Conservation (phyloP, 768 basidiomycete genomes). For the Suillus lakei region DNA sequence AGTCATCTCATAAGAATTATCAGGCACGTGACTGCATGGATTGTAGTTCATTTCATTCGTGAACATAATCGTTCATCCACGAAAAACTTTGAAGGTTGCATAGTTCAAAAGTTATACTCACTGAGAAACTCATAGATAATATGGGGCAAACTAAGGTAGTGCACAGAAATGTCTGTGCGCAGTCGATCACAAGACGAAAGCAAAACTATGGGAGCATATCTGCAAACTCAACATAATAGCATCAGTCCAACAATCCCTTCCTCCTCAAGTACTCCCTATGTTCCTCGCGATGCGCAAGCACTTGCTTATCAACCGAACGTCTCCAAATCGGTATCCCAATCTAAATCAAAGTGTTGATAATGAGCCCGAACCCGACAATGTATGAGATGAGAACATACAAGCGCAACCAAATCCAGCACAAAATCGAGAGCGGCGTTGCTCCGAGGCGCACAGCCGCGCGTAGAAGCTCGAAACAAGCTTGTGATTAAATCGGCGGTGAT, state of each 20-base stretch:
- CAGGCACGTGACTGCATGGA: not conserved
- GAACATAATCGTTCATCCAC: too few relatives aligned
- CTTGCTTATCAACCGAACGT: slow-evolving; percentile 50
- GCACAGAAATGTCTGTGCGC: not conserved
- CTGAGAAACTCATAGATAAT: not conserved
- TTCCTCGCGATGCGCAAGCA: slow-evolving; percentile 49
- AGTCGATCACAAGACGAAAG: not conserved
- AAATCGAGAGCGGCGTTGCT: slow-evolving; percentile 65
- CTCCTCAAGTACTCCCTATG: slow-evolving; percentile 49
- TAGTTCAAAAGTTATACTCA: not conserved
- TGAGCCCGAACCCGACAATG: slow-evolving; percentile 5
- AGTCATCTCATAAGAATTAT: slow-evolving; percentile 3
- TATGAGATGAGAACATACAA: slow-evolving; percentile 38
- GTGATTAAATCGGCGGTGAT: slow-evolving; percentile 77
- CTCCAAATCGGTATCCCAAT: slow-evolving; percentile 59
- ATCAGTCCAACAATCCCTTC: slow-evolving; percentile 46
- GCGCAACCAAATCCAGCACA: slow-evolving; percentile 45
- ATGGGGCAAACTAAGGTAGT: not conserved
- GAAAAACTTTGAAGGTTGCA: not conserved
- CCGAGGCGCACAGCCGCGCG: slow-evolving; percentile 64
- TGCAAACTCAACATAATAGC: not conserved
- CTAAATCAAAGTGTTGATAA: slow-evolving; percentile 32
- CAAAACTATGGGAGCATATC: not conserved
- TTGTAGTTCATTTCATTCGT: too few relatives aligned
- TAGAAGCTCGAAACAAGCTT: slow-evolving; percentile 67